Conservation (phyloP, 2,329 filamentous ascomycete genomes). For the Cladophialophora psammophila region DNA sequence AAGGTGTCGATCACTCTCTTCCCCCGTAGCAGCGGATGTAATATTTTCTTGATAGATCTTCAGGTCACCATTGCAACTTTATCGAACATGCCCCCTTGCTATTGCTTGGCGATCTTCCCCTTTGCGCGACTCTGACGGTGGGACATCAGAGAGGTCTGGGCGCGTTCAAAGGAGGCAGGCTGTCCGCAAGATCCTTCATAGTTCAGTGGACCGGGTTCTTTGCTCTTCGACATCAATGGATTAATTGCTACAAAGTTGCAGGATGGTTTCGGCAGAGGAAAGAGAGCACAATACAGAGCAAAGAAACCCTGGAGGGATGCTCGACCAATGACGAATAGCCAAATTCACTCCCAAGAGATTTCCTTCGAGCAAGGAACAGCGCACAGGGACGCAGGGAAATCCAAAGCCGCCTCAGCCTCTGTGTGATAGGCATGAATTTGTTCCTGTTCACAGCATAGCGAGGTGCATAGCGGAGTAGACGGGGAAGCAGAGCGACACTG, state of each 20-base stretch:
- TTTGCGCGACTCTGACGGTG: too few relatives aligned
- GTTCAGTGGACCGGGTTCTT: too few relatives aligned
- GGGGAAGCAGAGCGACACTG: not conserved
- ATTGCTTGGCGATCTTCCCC: too few relatives aligned
- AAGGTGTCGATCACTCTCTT: not conserved
- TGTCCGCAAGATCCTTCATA: too few relatives aligned
- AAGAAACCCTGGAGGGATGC: not conserved
- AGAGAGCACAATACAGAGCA: not conserved
- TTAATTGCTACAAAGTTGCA: not conserved
- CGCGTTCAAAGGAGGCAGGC: too few relatives aligned
- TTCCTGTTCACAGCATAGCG: not conserved
- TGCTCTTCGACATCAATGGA: not conserved
- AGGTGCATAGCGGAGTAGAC: not conserved
- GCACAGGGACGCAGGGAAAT: not conserved
- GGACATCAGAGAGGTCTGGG: too few relatives aligned
- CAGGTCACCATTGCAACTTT: too few relatives aligned
- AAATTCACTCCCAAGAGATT: not conserved
- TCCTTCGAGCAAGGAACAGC: not conserved
- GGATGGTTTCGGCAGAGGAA: not conserved
- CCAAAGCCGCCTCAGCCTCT: not conserved
- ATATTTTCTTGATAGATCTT: not conserved
- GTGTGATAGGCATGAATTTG: not conserved
- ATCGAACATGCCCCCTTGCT: too few relatives aligned
- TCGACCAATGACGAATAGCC: not conserved
- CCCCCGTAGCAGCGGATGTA: not conserved